These are phyloP conservation scores for Raffaelea deltoideospora DNA, from an alignment of 2,329 filamentous ascomycete species.

Conservation along the genomic window DNA sequence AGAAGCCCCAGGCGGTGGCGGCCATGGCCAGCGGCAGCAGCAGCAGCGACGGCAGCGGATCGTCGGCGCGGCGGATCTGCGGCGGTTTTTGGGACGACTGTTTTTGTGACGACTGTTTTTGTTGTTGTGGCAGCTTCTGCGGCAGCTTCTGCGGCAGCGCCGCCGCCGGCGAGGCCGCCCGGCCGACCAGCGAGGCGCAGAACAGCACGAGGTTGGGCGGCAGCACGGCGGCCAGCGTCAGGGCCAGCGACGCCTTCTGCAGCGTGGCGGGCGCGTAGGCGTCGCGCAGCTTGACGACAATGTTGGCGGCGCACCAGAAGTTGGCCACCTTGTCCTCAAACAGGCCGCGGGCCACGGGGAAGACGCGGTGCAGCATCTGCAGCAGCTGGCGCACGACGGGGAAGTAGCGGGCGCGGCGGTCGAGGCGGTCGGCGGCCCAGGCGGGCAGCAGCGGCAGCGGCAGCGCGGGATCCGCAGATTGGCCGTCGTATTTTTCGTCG, in stretches of 20 bases:
- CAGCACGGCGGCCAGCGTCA: constrained; percentile 62
- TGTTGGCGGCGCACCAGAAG: constrained; percentile 88
- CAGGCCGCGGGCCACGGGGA: constrained; percentile 86
- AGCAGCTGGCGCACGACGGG: constrained; percentile 62
- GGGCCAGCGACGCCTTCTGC: constrained; percentile 57
- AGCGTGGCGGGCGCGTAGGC: constrained; percentile 53
- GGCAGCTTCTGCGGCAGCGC: too few species aligned
- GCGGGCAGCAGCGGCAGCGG: constrained; percentile 47
- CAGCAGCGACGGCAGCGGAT: constrained; percentile 57
- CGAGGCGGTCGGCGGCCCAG: constrained; percentile 37
- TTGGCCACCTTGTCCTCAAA: constrained; percentile 99
- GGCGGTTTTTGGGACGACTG: too few species aligned
- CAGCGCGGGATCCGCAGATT: constrained; percentile 25
- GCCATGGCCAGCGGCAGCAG: constrained; percentile 73
- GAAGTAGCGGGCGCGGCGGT: constrained; percentile 55
- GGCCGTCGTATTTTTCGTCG: background rate
- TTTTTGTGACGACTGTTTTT: too few species aligned
- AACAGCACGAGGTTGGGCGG: constrained; percentile 71
- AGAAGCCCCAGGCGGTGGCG: constrained; percentile 87
- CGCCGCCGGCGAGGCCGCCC: too few species aligned
- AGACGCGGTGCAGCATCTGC: constrained; percentile 82
- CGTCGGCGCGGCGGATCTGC: constrained; percentile 62
- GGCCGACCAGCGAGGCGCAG: too few species aligned
- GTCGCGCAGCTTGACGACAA: constrained; percentile 69
- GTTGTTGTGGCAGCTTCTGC: too few species aligned